Evolutionary conservation across 495 filamentous ascomycete genomes (phyloP), one percentile per base, ranked within the genome.

Genomic region (Penicillium alfredii): DNA sequence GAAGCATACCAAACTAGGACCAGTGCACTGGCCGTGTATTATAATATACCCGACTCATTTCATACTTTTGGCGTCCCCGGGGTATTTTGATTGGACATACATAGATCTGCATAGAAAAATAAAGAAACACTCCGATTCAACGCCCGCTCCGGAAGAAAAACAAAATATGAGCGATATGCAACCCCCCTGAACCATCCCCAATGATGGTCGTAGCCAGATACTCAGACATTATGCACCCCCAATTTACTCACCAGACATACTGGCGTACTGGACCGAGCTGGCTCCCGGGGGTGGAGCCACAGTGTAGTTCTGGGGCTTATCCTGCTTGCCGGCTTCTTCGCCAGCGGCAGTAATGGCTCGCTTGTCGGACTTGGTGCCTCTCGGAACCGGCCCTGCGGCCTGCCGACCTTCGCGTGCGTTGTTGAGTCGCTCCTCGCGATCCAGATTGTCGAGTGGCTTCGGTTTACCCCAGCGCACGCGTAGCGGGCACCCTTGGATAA

Each of bases 391-490:
- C 6, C 43, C 63, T 25, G 51, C 53, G 8, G 74, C 73, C 15
- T 77, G 69, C 25, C 87, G 76, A 20, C 79, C 80, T 35, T 88
- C 84, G 16, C 82, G 73, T 21, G 86, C 79, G 61, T 88, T 81
- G 46, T 75, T 66, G 38, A 81, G 65, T 21, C 88, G 76, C 60
- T 89, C 74, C 43, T 94, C 85, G 30, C 80, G 79, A 40, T 94
- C 84, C 76, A 96, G 77, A 15, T 76, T 92, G 37, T 94, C 92
- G 29, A 98, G 67, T 0, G 88, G 80, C 68, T 85, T 92, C 12
- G 92, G 93, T 47, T 81, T 81, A 4, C 87, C 89, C 92, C 92
- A 98, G 36, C 87, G 79, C 10, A 98, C 75, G 13, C 88, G 72
- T 33, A 98, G 56, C 0, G 93, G 92, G 50, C 88, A 94, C 0